Evolutionary conservation across 495 filamentous ascomycete genomes (phyloP), one percentile per base, ranked within the genome.

Genomic region (Daldinia bambusicola): DNA sequence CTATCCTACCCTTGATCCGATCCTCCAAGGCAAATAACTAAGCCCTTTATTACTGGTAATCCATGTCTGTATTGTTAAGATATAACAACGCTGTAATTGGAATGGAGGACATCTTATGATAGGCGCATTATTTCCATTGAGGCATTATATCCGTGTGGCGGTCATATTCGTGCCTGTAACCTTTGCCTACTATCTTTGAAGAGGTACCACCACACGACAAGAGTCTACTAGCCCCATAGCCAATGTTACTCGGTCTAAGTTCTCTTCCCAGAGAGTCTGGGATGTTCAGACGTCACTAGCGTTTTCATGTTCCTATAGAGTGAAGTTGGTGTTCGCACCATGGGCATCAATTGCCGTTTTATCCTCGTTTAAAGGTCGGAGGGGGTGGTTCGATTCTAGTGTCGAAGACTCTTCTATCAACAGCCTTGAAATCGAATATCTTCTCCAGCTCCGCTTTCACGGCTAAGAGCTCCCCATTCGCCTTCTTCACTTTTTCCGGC

Each of bases 381-480:
- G 67, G 69, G 0, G 70, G 73, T 12, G 71, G 61, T 1, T 74
- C 60, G 16, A 78, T 75, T 22, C 76, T 60, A 14, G 82, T 81
- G 41, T 85, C 83, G 53, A 80, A 79, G 9, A 73, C 69, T 14
- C 80, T 75, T 3, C 83, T 79, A 41, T 85, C 83, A 45, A 81
- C 72, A 10, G 61, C 52, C 58, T 77, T 77, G 66, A 85, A 85
- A 6, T 81, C 77, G 55, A 84, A 83, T n/a, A 84, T 61, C 41
- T 76, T 78, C n/a, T 74, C 63, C 4, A 85, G 71, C 26, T 79
- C 67, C 31, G 76, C 69, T 43, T 75, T 76, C 2, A 80, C 70
- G 4, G 43, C 70, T n/a, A 72, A 32, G 32, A 85, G 71, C 68
- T 75, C 74, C 8, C 74, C 78, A 37, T 78, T 74, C 9, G 71